phyloP scores from a whole-genome alignment of 2,329 filamentous ascomycete genomes.

The Metarhizium robertsii region DNA sequence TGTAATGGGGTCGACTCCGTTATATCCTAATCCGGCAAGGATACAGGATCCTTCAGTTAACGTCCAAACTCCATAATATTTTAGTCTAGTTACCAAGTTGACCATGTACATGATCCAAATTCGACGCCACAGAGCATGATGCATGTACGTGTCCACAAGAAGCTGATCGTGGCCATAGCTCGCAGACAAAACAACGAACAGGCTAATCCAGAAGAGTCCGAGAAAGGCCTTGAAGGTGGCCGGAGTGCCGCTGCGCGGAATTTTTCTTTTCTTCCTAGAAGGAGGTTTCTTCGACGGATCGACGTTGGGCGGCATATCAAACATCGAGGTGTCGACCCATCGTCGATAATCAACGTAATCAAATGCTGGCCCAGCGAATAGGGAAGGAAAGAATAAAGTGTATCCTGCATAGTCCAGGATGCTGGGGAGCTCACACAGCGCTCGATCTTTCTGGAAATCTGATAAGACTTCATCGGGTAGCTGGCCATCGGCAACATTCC shows the following conservation, averaged over 20 bases:
- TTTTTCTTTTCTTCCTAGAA: conserved; percentile 82
- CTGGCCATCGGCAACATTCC: conserved; percentile 92
- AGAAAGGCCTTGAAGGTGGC: conserved; percentile 65
- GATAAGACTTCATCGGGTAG: conserved; percentile 72
- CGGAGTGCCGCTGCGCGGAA: conserved; percentile 81
- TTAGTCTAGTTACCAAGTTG: conserved; percentile 70
- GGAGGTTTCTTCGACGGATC: conserved; percentile 78
- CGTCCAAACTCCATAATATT: conserved; percentile 96
- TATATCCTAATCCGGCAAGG: conserved; percentile 85
- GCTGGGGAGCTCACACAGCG: conserved; percentile 63
- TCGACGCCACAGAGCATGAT: conserved; percentile 60
- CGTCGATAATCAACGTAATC: conserved; percentile 88
- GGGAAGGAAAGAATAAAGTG: conserved; percentile 87
- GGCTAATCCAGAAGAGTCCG: conserved; percentile 70
- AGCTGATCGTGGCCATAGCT: conserved; percentile 58
- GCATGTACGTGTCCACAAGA: conserved; percentile 55
- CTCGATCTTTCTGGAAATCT: conserved; percentile 75
- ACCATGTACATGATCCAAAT: conserved; percentile 78
- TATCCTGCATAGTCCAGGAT: conserved; percentile 81
- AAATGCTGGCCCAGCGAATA: conserved; percentile 86
- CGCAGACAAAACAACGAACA: conserved; percentile 63
- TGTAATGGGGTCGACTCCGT: conserved; percentile 76
- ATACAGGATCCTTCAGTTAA: conserved; percentile 93
- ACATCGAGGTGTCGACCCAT: conserved; percentile 93
- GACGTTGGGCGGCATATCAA: conserved; percentile 71